phyloP scores from a whole-genome alignment of 1,284 basidiomycete species.

The Rugosomyces carneus region DNA sequence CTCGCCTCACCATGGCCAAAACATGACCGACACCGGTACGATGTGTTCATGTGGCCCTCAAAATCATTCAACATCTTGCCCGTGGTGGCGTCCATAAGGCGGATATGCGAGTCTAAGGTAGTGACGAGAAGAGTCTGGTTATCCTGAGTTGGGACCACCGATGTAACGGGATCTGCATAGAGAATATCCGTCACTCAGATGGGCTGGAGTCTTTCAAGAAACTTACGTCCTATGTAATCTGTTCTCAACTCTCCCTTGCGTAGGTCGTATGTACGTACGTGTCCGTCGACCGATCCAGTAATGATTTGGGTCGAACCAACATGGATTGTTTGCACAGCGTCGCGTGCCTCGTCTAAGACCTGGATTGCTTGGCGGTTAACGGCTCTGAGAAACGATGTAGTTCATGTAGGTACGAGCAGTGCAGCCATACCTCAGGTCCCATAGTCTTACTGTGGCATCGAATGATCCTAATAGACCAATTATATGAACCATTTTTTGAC shows the following conservation, averaged over 20 bases:
- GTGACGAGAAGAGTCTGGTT: constrained; percentile 74
- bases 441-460: constrained; percentile 82
- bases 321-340: constrained; percentile 81
- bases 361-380: constrained; percentile 85
- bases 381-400: constrained; percentile 42
- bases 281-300: constrained; percentile 86
- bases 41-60: constrained; percentile 65
- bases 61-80: constrained; percentile 88
- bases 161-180: constrained; percentile 73
- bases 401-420: neutral
- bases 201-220: neutral
- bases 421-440: constrained; percentile 73
- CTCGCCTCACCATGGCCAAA: constrained; percentile 81
- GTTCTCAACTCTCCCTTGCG: constrained; percentile 84
- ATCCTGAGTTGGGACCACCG: constrained; percentile 72
- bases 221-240: constrained; percentile 86
- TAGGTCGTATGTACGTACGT: constrained; percentile 89
- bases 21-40: constrained; percentile 77
- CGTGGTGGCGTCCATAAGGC: constrained; percentile 80
- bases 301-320: constrained; percentile 61
- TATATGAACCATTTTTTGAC: neutral
- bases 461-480: constrained; percentile 57
- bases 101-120: constrained; percentile 78
- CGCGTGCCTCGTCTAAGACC: constrained; percentile 83
- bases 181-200: neutral